Conservation (phyloP, 352 stramenopile genomes). For the Phytopythium delawarense region DNA sequence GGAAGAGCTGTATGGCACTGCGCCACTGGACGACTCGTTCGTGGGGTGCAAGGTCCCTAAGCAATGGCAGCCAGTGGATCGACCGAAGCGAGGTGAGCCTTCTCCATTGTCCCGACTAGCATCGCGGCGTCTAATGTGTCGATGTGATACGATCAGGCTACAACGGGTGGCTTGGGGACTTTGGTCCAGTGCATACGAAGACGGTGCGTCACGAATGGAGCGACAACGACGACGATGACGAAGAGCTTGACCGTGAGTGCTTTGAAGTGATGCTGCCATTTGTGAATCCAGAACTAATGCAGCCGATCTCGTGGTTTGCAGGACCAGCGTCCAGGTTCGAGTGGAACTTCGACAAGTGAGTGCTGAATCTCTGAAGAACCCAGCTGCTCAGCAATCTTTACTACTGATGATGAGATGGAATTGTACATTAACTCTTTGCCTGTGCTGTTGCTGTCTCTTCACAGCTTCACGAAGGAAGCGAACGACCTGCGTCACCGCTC, state of each 20-base stretch:
- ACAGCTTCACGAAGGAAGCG: background rate
- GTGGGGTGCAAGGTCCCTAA: slow-evolving; percentile 36
- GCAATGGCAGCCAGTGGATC: slow-evolving; percentile 10
- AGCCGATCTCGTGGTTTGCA: background rate
- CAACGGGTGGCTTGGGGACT: slow-evolving; percentile 75
- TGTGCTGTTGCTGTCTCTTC: background rate
- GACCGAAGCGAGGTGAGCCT: slow-evolving; percentile 20
- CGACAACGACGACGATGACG: slow-evolving; percentile 20
- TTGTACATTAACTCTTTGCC: background rate
- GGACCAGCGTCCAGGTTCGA: slow-evolving; percentile 29
- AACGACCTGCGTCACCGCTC: background rate
- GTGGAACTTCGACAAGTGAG: slow-evolving; percentile 62
- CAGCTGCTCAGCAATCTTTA: no score
- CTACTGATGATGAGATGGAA: background rate
- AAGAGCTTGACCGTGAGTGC: slow-evolving; percentile 5
- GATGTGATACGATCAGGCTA: slow-evolving; percentile 28
- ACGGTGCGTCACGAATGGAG: slow-evolving; percentile 54
- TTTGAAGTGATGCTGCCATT: background rate
- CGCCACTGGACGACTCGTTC: slow-evolving; percentile 41
- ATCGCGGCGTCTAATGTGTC: background rate
- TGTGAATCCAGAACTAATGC: background rate
- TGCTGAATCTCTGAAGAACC: background rate
- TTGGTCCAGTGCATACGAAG: slow-evolving; percentile 66
- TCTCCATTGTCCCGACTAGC: background rate
- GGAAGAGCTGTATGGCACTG: slow-evolving; percentile 61